phyloP scores from a whole-genome alignment of 73 alveolate species.

The Paramecium tetraurelia region DNA sequence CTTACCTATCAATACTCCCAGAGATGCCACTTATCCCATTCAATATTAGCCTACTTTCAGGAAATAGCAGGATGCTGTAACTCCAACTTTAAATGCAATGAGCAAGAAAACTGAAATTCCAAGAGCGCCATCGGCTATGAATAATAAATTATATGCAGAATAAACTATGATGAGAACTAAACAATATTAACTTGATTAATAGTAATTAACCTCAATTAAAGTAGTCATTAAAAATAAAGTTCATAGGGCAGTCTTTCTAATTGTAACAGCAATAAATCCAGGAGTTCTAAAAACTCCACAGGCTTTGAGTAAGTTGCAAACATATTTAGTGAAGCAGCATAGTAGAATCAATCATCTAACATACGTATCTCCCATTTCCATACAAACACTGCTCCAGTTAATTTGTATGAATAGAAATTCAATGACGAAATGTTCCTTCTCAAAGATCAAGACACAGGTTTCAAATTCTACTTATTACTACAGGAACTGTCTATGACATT shows the following conservation, averaged over 20 bases:
- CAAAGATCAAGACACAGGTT: conserved; percentile 41
- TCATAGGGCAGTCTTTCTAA: not conserved
- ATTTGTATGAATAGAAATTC: not conserved
- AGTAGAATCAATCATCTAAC: not conserved
- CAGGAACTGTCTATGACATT: conserved; percentile 27
- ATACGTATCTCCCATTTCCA: conserved; percentile 26
- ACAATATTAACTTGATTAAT: not conserved
- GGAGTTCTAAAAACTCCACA: conserved; percentile 34
- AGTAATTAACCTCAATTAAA: not conserved
- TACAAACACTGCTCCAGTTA: conserved; percentile 33
- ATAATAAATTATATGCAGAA: not conserved
- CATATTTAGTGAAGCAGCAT: not conserved
- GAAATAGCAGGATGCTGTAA: not conserved
- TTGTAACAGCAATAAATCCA: conserved; percentile 33
- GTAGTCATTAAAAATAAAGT: conserved; percentile 2
- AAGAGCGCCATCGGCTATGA: conserved; percentile 47
- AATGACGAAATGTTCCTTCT: conserved; percentile 32
- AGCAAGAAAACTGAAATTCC: conserved; percentile 19
- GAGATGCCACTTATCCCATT: not conserved
- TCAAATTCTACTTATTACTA: not conserved
- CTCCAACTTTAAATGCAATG: not conserved
- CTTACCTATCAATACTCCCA: conserved; percentile 7
- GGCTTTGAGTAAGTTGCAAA: conserved; percentile 1
- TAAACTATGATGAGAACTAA: not conserved
- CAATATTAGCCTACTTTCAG: not conserved